Evolutionary conservation across 352 stramenopile species (phyloP).

Genomic region (Phytophthora ohioensis): DNA sequence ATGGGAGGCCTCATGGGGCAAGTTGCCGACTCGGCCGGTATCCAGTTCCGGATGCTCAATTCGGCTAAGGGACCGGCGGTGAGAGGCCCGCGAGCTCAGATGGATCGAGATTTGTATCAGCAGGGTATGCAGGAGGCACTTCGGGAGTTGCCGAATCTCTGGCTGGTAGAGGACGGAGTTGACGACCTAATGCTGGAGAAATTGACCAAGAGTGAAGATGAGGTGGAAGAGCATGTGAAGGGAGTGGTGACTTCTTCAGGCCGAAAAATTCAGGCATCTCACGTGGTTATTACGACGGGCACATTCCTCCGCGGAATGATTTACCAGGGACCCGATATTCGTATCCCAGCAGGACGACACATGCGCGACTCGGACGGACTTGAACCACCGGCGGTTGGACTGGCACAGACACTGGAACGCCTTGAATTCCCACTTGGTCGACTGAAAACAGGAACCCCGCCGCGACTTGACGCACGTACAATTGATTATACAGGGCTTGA

Average conservation of each 20-base stretch:
- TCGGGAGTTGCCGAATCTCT: constrained; percentile 84
- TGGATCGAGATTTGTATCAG: constrained; percentile 98
- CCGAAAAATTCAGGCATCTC: constrained; percentile 53
- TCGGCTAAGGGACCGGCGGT: constrained; percentile 92
- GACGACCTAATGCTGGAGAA: constrained; percentile 93
- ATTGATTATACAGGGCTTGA: constrained; percentile 96
- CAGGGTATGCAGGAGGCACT: constrained; percentile 93
- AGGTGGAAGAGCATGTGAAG: constrained; percentile 60
- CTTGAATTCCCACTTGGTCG: constrained; percentile 94
- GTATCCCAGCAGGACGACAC: constrained; percentile 95
- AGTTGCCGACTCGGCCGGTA: constrained; percentile 95
- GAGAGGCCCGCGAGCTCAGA: constrained; percentile 93
- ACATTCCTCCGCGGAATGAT: constrained; percentile 98
- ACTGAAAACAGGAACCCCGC: constrained; percentile 98
- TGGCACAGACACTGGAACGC: constrained; percentile 95
- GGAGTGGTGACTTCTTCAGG: constrained; percentile 75
- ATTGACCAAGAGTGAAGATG: constrained; percentile 7
- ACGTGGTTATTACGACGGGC: constrained; percentile 97
- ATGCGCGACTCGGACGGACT: constrained; percentile 85
- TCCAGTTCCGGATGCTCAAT: constrained; percentile 99
- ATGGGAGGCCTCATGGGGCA: constrained; percentile 98
- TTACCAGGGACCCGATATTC: constrained; percentile 93
- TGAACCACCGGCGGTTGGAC: constrained; percentile 95
- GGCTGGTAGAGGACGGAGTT: constrained; percentile 94
- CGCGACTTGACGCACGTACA: constrained; percentile 94